A percentile compares a stretch with the other conserved stretches of the same genome.
These are phyloP conservation scores for Suillus plorans DNA, from an alignment of 768 basidiomycete genomes.

Conservation along the genomic window DNA sequence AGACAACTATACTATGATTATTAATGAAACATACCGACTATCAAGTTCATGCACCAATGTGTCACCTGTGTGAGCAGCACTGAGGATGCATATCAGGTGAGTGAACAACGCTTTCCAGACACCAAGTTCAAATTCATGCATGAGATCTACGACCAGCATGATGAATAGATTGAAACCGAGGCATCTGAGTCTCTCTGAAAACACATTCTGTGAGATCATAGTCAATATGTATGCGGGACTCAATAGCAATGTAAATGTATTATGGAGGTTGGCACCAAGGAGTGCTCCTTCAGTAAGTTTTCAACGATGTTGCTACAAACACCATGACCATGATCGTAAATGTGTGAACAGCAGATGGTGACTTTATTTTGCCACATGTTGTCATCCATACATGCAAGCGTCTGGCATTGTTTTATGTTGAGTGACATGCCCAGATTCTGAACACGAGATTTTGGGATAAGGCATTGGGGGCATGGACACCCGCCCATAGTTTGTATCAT, in stretches of 20 bases:
- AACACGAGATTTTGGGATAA: slow-evolving; percentile 14
- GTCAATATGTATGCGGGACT: background rate
- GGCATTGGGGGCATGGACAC: slow-evolving; percentile 31
- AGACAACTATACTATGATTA: background rate
- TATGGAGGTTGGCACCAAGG: slow-evolving; percentile 21
- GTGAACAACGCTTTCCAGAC: slow-evolving; percentile 28
- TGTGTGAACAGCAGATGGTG: slow-evolving; percentile 1
- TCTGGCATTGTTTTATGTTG: slow-evolving; percentile 6
- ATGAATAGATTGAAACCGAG: slow-evolving; percentile 22
- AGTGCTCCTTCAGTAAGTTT: slow-evolving; percentile 11
- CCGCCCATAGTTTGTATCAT: slow-evolving; percentile 19
- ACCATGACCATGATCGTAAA: slow-evolving; percentile 14
- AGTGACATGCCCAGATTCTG: slow-evolving; percentile 7
- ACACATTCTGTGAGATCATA: slow-evolving; percentile 26
- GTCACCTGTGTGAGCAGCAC: slow-evolving; percentile 2
- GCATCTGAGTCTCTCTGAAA: slow-evolving; percentile 14
- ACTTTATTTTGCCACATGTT: background rate
- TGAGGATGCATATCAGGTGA: slow-evolving; percentile 28
- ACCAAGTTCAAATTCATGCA: slow-evolving; percentile 35
- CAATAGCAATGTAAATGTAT: background rate
- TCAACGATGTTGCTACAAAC: slow-evolving; percentile 14
- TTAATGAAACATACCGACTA: slow-evolving; percentile 8
- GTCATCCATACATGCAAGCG: slow-evolving; percentile 10
- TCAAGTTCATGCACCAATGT: slow-evolving; percentile 14
- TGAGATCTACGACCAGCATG: slow-evolving; percentile 26